Percentiles rank a stretch among this genome's conserved stretches.
Evolutionary conservation across 2,329 filamentous ascomycete genomes (phyloP).

Genomic region (Cryoendolithus antarcticus): DNA sequence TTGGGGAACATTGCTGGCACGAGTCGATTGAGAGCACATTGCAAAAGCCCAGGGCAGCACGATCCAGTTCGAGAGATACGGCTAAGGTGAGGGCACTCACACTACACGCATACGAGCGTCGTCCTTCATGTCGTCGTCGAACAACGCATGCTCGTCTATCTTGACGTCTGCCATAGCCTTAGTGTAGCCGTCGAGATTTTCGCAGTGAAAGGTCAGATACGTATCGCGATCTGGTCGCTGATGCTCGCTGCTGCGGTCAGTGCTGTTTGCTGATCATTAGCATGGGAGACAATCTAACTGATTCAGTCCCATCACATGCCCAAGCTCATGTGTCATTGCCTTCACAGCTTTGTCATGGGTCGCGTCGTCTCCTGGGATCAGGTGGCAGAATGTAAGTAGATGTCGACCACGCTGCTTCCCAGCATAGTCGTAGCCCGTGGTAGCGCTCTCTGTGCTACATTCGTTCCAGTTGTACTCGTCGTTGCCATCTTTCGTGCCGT

Average conservation of each 20-base stretch:
- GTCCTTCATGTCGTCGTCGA: not conserved
- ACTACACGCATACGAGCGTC: not conserved
- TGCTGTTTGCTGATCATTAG: too few relatives aligned
- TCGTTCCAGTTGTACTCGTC: slow-evolving; percentile 8
- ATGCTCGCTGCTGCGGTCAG: not conserved
- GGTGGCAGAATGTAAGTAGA: slow-evolving; percentile 3
- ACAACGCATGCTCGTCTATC: slow-evolving; percentile 1
- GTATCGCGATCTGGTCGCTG: slow-evolving; percentile 3
- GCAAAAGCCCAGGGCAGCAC: not conserved
- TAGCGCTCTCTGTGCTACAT: slow-evolving; percentile 7
- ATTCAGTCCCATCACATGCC: slow-evolving; percentile 4
- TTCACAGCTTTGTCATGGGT: not conserved
- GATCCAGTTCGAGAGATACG: too few relatives aligned
- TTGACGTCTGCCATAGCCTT: slow-evolving; percentile 1
- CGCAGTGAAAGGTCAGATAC: not conserved
- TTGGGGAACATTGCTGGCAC: not conserved
- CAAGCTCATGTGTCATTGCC: slow-evolving; percentile 4
- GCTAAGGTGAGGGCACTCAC: too few relatives aligned
- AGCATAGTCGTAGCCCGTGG: slow-evolving; percentile 9
- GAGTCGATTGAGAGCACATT: not conserved
- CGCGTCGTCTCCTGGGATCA: slow-evolving; percentile 1
- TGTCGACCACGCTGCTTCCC: not conserved
- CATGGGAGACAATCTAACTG: not conserved
- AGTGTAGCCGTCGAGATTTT: slow-evolving; percentile 2
- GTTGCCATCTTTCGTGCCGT: slow-evolving; percentile 9